Evolutionary conservation across 2,329 filamentous ascomycete genomes (phyloP).

Genomic region (Penicillium sclerotigenum): DNA sequence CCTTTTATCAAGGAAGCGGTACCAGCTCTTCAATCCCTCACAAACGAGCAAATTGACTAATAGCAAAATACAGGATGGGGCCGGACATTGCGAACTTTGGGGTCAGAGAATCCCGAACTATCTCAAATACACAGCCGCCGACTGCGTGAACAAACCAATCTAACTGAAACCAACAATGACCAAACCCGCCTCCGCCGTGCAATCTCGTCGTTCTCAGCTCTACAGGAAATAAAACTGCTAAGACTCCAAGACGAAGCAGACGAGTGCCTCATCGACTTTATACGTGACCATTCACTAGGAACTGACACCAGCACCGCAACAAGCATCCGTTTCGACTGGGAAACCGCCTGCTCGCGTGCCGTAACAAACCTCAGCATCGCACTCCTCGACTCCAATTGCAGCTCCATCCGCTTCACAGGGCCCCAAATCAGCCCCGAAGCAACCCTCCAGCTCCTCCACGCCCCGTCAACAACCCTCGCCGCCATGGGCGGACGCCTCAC

Average conservation of each 20-base stretch:
- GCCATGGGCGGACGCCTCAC: constrained; percentile 56
- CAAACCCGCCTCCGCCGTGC: constrained; percentile 53
- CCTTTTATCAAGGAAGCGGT: constrained; percentile 41
- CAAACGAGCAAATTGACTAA: constrained; percentile 21
- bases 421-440: constrained; percentile 62
- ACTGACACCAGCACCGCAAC: constrained; percentile 31
- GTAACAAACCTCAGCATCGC: constrained; percentile 58
- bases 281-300: constrained; percentile 44
- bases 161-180: constrained; percentile 53
- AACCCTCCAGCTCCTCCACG: constrained; percentile 50
- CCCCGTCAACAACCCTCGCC: constrained; percentile 48
- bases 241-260: constrained; percentile 60
- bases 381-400: constrained; percentile 54
- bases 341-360: constrained; percentile 60
- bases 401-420: constrained; percentile 59
- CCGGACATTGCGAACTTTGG: constrained; percentile 22
- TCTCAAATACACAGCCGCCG: constrained; percentile 32
- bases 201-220: constrained; percentile 55
- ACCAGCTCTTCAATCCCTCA: constrained; percentile 21
- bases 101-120: constrained; percentile 19
- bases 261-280: constrained; percentile 51
- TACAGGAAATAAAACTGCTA: constrained; percentile 64
- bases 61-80: constrained; percentile 29
- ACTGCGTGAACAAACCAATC: constrained; percentile 40
- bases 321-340: constrained; percentile 57